These are phyloP conservation scores for Hypoxylon sp. DNA, from an alignment of 2,329 filamentous ascomycete species.

Conservation along the genomic window DNA sequence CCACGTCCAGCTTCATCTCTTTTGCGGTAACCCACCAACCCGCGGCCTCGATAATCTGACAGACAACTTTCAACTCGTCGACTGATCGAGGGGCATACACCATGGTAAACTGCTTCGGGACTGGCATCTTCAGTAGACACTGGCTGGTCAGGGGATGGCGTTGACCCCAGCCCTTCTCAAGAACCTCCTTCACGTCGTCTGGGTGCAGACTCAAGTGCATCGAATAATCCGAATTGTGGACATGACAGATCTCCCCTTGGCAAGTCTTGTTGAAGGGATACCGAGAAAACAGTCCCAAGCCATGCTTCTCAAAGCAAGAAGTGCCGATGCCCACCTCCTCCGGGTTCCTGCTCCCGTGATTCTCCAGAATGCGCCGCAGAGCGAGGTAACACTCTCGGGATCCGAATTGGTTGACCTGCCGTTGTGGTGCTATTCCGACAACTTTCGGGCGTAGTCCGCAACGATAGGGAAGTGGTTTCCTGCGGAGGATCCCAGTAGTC, in stretches of 20 bases:
- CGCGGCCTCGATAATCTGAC: conserved; percentile 79
- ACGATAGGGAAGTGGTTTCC: conserved; percentile 71
- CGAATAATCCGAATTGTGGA: conserved; percentile 81
- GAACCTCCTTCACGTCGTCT: conserved; percentile 78
- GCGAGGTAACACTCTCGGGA: conserved; percentile 67
- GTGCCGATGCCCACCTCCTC: conserved; percentile 72
- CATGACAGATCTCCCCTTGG: conserved; percentile 86
- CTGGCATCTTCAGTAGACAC: conserved; percentile 73
- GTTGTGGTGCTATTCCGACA: conserved; percentile 84
- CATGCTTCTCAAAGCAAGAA: conserved; percentile 87
- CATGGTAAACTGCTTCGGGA: conserved; percentile 83
- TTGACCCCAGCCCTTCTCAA: conserved; percentile 86
- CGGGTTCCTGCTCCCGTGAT: conserved; percentile 64
- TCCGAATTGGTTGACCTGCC: conserved; percentile 80
- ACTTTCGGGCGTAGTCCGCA: conserved; percentile 75
- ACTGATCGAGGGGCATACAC: conserved; percentile 81
- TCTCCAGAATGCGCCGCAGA: conserved; percentile 68
- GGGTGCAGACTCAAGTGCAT: conserved; percentile 87
- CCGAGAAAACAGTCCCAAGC: conserved; percentile 79
- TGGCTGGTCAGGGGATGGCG: conserved; percentile 76
- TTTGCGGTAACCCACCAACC: conserved; percentile 75
- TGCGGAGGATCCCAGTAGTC: conserved; percentile 70
- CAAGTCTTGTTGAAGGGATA: conserved; percentile 78
- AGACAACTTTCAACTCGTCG: conserved; percentile 76
- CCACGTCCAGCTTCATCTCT: conserved; percentile 57